These are phyloP conservation scores for Globisporangium nodosum DNA, from an alignment of 352 stramenopile genomes.

Conservation along the genomic window DNA sequence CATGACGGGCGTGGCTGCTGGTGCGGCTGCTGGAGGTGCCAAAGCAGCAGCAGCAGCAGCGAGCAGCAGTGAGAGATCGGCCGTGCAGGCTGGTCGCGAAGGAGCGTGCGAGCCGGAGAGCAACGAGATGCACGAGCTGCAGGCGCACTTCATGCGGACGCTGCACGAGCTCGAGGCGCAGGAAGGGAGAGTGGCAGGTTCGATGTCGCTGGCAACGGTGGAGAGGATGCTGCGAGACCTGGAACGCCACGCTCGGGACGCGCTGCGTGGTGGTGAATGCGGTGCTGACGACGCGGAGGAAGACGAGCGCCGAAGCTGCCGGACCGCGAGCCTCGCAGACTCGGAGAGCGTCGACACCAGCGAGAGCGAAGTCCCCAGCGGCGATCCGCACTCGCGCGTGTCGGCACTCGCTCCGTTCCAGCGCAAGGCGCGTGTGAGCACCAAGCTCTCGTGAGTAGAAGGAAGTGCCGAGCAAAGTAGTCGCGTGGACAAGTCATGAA, in stretches of 20 bases:
- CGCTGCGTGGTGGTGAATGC: not conserved
- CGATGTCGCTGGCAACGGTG: not conserved
- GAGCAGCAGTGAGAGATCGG: not conserved
- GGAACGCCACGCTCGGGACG: not conserved
- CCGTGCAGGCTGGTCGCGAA: not conserved
- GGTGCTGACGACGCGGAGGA: not conserved
- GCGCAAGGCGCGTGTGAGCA: slow-evolving; percentile 4
- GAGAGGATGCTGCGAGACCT: slow-evolving; percentile 4
- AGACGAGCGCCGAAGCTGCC: slow-evolving; percentile 8
- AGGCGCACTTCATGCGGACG: slow-evolving; percentile 2
- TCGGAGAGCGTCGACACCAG: not conserved
- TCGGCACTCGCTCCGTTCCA: slow-evolving; percentile 8
- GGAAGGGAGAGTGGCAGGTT: not conserved
- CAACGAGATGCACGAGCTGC: not conserved
- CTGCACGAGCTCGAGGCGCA: not conserved
- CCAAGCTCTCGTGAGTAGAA: not conserved
- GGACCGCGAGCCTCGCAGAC: slow-evolving; percentile 6
- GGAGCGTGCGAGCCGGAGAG: not conserved
- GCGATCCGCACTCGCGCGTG: not conserved
- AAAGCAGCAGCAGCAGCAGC: not conserved
- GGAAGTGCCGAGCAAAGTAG: not conserved
- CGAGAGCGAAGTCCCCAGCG: not conserved
- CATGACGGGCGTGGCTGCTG: slow-evolving; percentile 5
- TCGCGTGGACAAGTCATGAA: not conserved
- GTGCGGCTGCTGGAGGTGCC: too few relatives aligned